Conservation (phyloP, 116 monocot genomes). For the Cymodocea nodosa region DNA sequence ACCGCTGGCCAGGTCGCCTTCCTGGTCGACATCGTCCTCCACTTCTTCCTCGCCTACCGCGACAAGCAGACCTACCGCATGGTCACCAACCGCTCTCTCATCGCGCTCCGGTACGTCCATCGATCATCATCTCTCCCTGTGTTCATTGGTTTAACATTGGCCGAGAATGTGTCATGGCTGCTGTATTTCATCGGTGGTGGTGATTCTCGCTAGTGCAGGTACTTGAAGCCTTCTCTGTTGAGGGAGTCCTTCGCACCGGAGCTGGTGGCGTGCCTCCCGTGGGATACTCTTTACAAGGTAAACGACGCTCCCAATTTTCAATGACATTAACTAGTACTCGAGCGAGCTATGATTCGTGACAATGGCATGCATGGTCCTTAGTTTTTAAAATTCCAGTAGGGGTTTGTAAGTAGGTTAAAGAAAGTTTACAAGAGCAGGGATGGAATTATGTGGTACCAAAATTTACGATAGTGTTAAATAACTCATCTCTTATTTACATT, state of each 20-base stretch:
- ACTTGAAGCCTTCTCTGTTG: slow-evolving; percentile 19
- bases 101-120: slow-evolving; percentile 37
- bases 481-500: too few species aligned
- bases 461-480: too few species aligned
- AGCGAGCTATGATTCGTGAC: too few species aligned
- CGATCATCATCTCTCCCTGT: background rate
- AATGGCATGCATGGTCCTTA: too few species aligned
- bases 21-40: slow-evolving; percentile 51
- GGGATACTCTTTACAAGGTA: slow-evolving; percentile 84
- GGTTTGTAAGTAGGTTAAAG: too few species aligned
- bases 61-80: slow-evolving; percentile 67
- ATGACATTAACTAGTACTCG: too few species aligned
- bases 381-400: too few species aligned
- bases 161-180: too few species aligned
- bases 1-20: slow-evolving; percentile 67
- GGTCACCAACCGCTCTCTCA: slow-evolving; percentile 36
- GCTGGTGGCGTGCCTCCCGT: slow-evolving; percentile 58
- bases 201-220: slow-evolving; percentile 28
- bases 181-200: too few species aligned
- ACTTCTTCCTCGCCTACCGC: slow-evolving; percentile 59
- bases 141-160: too few species aligned
- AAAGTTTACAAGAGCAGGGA: too few species aligned
- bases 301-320: background rate
- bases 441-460: too few species aligned
- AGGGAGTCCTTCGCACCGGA: slow-evolving; percentile 44